These are phyloP conservation scores for Saposhnikovia divaricata DNA, from an alignment of 129 eudicot species.

Conservation along the genomic window DNA sequence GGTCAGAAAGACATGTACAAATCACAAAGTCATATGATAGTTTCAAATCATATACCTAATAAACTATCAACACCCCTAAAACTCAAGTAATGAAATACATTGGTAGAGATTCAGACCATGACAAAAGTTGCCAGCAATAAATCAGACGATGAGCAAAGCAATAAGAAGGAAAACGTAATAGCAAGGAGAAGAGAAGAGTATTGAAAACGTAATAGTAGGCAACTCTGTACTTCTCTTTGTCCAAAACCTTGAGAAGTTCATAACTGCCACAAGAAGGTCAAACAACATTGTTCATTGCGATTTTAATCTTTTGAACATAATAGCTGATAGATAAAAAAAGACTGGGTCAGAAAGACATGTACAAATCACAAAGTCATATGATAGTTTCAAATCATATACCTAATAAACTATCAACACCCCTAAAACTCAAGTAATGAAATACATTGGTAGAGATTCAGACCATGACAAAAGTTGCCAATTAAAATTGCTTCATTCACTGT, in stretches of 20 bases:
- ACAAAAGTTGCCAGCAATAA: no score
- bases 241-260: conserved; percentile 49
- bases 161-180: no score
- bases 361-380: neutral
- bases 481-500: neutral
- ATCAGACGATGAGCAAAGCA: no score
- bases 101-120: no score
- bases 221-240: conserved; percentile 46
- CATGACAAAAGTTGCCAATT: neutral
- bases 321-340: neutral
- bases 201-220: conserved; percentile 72
- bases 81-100: no score
- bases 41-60: neutral
- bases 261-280: conserved; percentile 33
- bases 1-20: neutral
- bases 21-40: neutral
- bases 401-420: neutral
- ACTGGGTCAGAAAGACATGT: neutral
- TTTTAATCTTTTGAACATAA: conserved; percentile 9
- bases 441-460: neutral
- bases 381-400: neutral
- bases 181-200: conserved; percentile 59
- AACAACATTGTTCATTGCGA: conserved; percentile 2
- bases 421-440: neutral
- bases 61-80: no score